Evolutionary conservation across 1,139 yeast genomes (phyloP).

Genomic region (Pichiaceae sp.): DNA sequence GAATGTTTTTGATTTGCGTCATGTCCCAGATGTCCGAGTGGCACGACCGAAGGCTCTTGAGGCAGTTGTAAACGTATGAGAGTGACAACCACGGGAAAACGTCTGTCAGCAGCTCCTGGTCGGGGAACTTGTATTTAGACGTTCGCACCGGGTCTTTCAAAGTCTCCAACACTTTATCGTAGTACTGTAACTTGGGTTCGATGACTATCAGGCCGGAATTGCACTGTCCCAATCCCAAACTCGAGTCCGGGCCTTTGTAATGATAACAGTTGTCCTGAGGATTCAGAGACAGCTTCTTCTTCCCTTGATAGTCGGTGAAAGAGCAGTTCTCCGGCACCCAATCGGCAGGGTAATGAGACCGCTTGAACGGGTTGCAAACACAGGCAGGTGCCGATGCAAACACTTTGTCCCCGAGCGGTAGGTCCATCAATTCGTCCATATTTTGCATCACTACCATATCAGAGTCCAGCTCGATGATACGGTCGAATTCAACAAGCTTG

Average conservation of each 20-base stretch:
- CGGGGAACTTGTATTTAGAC: constrained; percentile 41
- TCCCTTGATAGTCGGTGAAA: constrained; percentile 29
- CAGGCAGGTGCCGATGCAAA: constrained; percentile 57
- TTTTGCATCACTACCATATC: constrained; percentile 47
- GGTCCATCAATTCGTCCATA: constrained; percentile 48
- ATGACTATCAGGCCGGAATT: constrained; percentile 49
- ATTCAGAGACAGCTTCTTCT: constrained; percentile 9
- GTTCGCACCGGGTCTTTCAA: constrained; percentile 28
- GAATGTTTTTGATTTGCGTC: constrained; percentile 41
- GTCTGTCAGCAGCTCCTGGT: constrained; percentile 46
- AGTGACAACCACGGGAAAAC: constrained; percentile 45
- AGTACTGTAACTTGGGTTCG: constrained; percentile 29
- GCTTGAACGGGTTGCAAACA: constrained; percentile 45
- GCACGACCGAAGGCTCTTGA: constrained; percentile 36
- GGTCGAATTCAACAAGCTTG: constrained; percentile 35
- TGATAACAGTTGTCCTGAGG: constrained; percentile 15
- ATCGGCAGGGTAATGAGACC: constrained; percentile 41
- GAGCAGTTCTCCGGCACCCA: constrained; percentile 44
- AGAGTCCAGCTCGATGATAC: constrained; percentile 44
- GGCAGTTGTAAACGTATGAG: constrained; percentile 43
- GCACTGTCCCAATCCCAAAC: constrained; percentile 35
- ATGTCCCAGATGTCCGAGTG: constrained; percentile 39
- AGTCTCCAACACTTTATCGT: constrained; percentile 29
- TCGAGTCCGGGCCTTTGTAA: constrained; percentile 32
- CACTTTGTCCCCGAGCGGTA: constrained; percentile 25